Conservation (phyloP, 495 filamentous ascomycete species). For the Haplographium delicatum region DNA sequence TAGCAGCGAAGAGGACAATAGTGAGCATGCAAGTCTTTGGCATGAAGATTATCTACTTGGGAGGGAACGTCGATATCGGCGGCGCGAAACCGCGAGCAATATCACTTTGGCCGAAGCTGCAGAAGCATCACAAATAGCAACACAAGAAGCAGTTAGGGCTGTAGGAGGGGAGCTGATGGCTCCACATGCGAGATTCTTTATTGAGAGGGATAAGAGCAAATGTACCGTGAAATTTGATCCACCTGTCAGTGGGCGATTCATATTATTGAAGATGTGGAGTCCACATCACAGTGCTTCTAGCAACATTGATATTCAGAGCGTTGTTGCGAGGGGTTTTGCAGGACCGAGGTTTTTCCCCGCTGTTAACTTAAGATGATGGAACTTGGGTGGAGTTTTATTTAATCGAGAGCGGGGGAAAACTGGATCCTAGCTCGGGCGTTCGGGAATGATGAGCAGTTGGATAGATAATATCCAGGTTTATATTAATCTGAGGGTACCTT, state of each 20-base stretch:
- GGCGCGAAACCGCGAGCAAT: constrained; percentile 29
- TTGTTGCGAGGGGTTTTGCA: constrained; percentile 74
- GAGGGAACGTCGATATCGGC: constrained; percentile 15
- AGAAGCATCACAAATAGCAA: constrained; percentile 48
- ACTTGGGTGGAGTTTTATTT: no score
- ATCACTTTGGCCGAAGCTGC: constrained; percentile 41
- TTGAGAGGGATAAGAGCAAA: constrained; percentile 72
- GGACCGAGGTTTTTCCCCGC: constrained; percentile 76
- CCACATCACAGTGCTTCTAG: constrained; percentile 39
- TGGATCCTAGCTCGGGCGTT: no score
- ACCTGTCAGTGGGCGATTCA: constrained; percentile 73
- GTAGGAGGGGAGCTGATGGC: constrained; percentile 53
- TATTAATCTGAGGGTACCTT: no score
- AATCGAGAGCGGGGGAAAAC: no score
- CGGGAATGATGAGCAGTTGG: no score
- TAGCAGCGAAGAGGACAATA: constrained; percentile 37
- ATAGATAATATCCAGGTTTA: no score
- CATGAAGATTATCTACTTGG: constrained; percentile 26
- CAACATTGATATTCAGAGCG: constrained; percentile 86
- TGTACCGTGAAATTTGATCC: constrained; percentile 87
- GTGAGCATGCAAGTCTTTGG: constrained; percentile 11
- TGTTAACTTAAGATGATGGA: constrained; percentile 35
- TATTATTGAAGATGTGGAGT: constrained; percentile 84
- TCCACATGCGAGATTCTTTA: constrained; percentile 74
- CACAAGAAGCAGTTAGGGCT: constrained; percentile 49